phyloP scores from a whole-genome alignment of 2,329 filamentous ascomycete species.

The Diaporthe citrichinensis region DNA sequence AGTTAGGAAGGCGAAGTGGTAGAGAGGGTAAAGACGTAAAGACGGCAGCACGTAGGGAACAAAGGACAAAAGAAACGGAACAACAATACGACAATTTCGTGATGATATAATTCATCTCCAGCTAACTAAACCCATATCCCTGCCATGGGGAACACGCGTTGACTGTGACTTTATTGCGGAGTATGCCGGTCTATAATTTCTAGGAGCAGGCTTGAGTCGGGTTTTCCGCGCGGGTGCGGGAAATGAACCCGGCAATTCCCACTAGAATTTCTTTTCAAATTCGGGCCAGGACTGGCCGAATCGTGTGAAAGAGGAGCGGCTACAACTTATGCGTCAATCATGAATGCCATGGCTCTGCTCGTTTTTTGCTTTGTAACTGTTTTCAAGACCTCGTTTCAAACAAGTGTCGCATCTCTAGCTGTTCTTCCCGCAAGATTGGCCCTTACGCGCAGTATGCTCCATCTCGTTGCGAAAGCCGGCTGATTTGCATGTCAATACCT shows the following conservation, averaged over 20 bases:
- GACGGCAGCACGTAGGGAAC: not conserved
- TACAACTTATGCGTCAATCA: not conserved
- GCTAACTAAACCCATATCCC: not conserved
- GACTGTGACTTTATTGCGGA: not conserved
- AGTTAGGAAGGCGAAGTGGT: too few relatives aligned
- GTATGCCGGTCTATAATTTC: not conserved
- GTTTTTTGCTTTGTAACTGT: too few relatives aligned
- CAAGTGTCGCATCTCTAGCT: too few relatives aligned
- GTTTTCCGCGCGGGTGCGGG: not conserved
- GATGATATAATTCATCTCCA: not conserved
- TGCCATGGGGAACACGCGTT: not conserved
- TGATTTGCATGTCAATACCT: too few relatives aligned
- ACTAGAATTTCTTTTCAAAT: not conserved
- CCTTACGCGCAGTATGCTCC: too few relatives aligned
- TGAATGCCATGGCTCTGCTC: not conserved
- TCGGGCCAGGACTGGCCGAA: not conserved
- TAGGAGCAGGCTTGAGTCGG: not conserved
- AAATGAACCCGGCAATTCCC: conserved; percentile 3
- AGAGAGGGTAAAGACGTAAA: too few relatives aligned
- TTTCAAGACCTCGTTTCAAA: too few relatives aligned
- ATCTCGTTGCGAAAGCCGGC: too few relatives aligned
- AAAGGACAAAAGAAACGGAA: not conserved
- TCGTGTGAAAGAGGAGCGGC: not conserved
- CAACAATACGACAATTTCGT: not conserved
- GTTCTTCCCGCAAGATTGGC: too few relatives aligned